Conservation (phyloP, 1,139 yeast species). For the Yamadazyma membranifaciens region DNA sequence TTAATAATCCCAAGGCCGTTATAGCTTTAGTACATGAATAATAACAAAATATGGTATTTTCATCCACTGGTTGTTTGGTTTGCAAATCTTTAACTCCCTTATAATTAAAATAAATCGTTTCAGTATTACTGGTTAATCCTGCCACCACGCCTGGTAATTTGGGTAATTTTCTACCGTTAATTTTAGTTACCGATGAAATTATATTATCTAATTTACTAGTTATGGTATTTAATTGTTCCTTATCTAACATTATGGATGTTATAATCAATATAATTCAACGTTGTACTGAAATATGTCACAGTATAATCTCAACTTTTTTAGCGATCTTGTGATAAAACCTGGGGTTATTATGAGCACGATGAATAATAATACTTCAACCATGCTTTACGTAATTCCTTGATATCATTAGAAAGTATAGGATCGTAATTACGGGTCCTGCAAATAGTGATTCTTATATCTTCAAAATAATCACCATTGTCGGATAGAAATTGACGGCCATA, state of each 20-base stretch:
- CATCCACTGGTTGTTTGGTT: slow-evolving; percentile 18
- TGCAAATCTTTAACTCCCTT: slow-evolving; percentile 24
- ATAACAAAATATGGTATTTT: slow-evolving; percentile 33
- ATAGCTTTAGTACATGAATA: slow-evolving; percentile 52
- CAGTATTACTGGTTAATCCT: slow-evolving; percentile 26
- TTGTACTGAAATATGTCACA: background rate
- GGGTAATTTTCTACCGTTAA: slow-evolving; percentile 11
- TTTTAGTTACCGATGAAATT: background rate
- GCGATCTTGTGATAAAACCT: background rate
- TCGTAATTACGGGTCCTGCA: too few species aligned
- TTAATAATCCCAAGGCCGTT: slow-evolving; percentile 46
- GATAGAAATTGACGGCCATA: too few species aligned
- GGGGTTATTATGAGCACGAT: background rate
- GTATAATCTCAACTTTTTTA: too few species aligned
- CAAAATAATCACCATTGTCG: too few species aligned
- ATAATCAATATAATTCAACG: background rate
- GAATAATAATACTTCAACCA: too few species aligned
- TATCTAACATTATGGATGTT: slow-evolving; percentile 2
- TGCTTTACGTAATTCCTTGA: too few species aligned
- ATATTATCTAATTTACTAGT: slow-evolving; percentile 3
- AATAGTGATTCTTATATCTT: too few species aligned
- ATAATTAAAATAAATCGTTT: slow-evolving; percentile 25
- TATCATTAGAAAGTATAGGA: too few species aligned
- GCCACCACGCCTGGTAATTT: slow-evolving; percentile 26
- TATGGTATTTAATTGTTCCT: slow-evolving; percentile 6